Percentiles rank a stretch among this genome's conserved stretches.
Evolutionary conservation across 2,329 filamentous ascomycete genomes (phyloP).

Genomic region (Penicillium sp.): DNA sequence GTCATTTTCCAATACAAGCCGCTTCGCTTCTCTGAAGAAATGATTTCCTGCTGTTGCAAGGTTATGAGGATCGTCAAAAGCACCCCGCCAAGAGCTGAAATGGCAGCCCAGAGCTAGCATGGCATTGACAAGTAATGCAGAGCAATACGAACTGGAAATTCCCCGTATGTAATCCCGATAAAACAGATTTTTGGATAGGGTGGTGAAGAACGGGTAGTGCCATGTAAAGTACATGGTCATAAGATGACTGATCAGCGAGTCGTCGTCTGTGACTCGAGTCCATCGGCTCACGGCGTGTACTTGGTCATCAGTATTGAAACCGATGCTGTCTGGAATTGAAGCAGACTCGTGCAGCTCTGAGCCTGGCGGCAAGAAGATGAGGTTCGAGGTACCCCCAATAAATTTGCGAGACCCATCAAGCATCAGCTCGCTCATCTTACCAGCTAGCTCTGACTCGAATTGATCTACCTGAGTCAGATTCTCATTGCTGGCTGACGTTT

Average conservation of each 20-base stretch:
- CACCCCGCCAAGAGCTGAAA: conserved; percentile 75
- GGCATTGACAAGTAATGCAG: conserved; percentile 83
- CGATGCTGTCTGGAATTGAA: conserved; percentile 43
- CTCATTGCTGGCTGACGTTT: conserved; percentile 36
- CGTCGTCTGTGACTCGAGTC: conserved; percentile 81
- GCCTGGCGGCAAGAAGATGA: conserved; percentile 71
- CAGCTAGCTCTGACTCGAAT: conserved; percentile 77
- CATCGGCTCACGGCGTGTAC: conserved; percentile 73
- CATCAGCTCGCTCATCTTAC: conserved; percentile 88
- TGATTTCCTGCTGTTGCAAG: conserved; percentile 88
- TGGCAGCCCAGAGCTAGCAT: conserved; percentile 93
- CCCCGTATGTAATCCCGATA: conserved; percentile 80
- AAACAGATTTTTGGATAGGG: conserved; percentile 80
- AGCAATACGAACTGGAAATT: conserved; percentile 72
- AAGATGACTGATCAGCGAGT: conserved; percentile 76
- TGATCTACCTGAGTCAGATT: conserved; percentile 43
- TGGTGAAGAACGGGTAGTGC: conserved; percentile 96
- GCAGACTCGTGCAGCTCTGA: conserved; percentile 44
- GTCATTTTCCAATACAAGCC: conserved; percentile 84
- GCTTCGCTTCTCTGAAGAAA: conserved; percentile 92
- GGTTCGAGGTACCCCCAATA: conserved; percentile 89
- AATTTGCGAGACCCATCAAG: conserved; percentile 86
- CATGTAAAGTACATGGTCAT: conserved; percentile 98
- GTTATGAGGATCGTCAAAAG: conserved; percentile 69
- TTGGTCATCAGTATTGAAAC: conserved; percentile 55